A percentile compares a stretch with the other conserved stretches of the same genome.
Conservation (phyloP, 2,329 filamentous ascomycete species). For the Sporothrix protearum region DNA sequence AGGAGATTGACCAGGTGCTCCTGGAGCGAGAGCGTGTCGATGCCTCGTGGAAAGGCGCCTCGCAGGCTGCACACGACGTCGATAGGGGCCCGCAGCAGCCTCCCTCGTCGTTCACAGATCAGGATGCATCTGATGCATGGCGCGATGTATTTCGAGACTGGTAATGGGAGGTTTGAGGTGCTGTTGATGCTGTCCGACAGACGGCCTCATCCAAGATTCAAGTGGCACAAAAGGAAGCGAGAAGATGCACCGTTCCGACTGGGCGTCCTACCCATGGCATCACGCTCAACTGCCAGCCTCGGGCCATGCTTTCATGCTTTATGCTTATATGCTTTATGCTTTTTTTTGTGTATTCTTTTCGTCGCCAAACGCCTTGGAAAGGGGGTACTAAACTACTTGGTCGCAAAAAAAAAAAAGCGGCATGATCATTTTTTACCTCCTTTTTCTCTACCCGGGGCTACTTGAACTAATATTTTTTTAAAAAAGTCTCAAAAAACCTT, state of each 20-base stretch:
- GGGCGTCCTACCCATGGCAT: not conserved
- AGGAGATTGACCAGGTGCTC: conserved; percentile 15
- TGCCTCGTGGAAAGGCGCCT: not conserved
- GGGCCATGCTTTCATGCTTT: conserved; percentile 11
- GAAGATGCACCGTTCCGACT: not conserved
- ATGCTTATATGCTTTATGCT: too few relatives aligned
- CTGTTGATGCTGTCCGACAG: not conserved
- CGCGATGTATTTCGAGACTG: conserved; percentile 8
- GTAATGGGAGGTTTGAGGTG: not conserved
- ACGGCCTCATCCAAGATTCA: not conserved
- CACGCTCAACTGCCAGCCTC: not conserved
- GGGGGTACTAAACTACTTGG: conserved; percentile 16
- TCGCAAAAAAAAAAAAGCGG: conserved; percentile 19
- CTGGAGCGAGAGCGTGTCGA: not conserved
- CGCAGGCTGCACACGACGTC: not conserved
- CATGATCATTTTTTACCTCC: conserved; percentile 21
- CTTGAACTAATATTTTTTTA: conserved; percentile 18
- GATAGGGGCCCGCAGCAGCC: not conserved
- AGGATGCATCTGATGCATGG: not conserved
- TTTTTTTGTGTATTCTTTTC: conserved; percentile 9
- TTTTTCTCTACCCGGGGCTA: conserved; percentile 21
- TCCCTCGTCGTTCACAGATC: not conserved
- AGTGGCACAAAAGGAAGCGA: not conserved
- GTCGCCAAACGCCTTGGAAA: conserved; percentile 14
- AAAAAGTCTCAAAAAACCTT: not conserved